Conservation (phyloP, 2,329 filamentous ascomycete species). For the Lachnellula subtilissima region DNA sequence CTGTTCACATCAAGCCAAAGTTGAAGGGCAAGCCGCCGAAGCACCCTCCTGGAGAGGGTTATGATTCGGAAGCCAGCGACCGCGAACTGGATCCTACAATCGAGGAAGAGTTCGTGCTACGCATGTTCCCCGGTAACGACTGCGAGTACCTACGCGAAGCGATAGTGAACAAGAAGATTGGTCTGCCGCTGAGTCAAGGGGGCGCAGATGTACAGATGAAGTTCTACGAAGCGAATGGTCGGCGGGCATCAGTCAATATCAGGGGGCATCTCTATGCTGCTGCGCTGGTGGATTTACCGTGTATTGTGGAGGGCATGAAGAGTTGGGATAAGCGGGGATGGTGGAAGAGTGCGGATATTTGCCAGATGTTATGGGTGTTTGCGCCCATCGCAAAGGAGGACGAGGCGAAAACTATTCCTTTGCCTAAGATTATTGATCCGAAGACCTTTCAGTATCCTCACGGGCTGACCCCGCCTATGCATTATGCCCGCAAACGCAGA, state of each 20-base stretch:
- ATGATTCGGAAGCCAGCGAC: slow-evolving; percentile 94
- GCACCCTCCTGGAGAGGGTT: slow-evolving; percentile 77
- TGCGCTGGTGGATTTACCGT: slow-evolving; percentile 63
- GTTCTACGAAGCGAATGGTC: slow-evolving; percentile 65
- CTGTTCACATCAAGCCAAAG: slow-evolving; percentile 49
- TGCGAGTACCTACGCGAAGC: slow-evolving; percentile 75
- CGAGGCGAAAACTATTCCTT: slow-evolving; percentile 37
- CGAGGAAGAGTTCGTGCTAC: slow-evolving; percentile 83
- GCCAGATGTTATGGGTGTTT: slow-evolving; percentile 66
- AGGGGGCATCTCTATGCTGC: slow-evolving; percentile 59
- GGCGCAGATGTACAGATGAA: slow-evolving; percentile 76
- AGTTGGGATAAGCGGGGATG: slow-evolving; percentile 68
- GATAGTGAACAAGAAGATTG: slow-evolving; percentile 73
- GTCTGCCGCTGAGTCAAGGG: slow-evolving; percentile 55
- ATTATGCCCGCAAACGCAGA: slow-evolving; percentile 51
- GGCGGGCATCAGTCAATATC: slow-evolving; percentile 57
- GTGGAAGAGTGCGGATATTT: slow-evolving; percentile 71
- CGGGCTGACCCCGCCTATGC: slow-evolving; percentile 57
- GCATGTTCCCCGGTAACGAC: slow-evolving; percentile 82
- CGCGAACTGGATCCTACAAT: slow-evolving; percentile 81
- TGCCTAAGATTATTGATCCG: slow-evolving; percentile 29
- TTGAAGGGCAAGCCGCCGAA: slow-evolving; percentile 63
- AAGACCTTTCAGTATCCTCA: slow-evolving; percentile 40
- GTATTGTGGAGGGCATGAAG: slow-evolving; percentile 68
- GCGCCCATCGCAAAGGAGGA: slow-evolving; percentile 51